Evolutionary conservation across 129 eudicot genomes (phyloP), one percentile per base, ranked within the genome.

Genomic region (Sambucus nigra): DNA sequence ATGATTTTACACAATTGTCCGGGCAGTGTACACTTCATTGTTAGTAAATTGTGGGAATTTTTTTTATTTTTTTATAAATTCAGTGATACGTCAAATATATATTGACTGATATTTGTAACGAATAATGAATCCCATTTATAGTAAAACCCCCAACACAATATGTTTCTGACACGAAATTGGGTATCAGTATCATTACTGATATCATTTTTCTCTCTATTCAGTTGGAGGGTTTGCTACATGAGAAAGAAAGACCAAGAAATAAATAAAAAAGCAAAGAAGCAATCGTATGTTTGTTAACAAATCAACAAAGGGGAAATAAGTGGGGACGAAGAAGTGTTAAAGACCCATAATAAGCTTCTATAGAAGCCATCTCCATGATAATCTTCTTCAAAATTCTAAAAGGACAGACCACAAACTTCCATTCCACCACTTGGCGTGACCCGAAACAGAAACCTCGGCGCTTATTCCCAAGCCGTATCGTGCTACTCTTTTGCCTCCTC

Each of bases 261-360:
- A 56, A n/a, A 73, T 40, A 61, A 47, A 38, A 13, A 47, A 47
- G 0, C 14, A 16, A 4, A 60, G 19, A 47, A 56, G 46, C 28
- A 53, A 49, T 32, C 26, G 25, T 54, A 41, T 11, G 38, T 3
- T 33, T 16, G 9, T 11, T 2, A 15, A 9, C 14, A 7, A 1
- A 47, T 73, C 66, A 87, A 60, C 88, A 79, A 35, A 87, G 59
- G 35, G 96, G 96, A 66, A 87, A 87, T 9, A 77, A 11, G 17
- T 76, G 93, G 27, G 96, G 94, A 23, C 85, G 81, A 39, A 87
- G 74, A 32, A 87, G 65, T 0, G 87, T 73, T 45, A 82, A 65
- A n/a, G 91, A 53, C 39, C 71, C 51, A 19, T 72, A 76, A 71
- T 59, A 82, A 25, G 80, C 87, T 61, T 87, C 77, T 28, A 79